Base-by-base conservation (phyloP, 352 stramenopile genomes). In the Globisporangium radiosum region DNA sequence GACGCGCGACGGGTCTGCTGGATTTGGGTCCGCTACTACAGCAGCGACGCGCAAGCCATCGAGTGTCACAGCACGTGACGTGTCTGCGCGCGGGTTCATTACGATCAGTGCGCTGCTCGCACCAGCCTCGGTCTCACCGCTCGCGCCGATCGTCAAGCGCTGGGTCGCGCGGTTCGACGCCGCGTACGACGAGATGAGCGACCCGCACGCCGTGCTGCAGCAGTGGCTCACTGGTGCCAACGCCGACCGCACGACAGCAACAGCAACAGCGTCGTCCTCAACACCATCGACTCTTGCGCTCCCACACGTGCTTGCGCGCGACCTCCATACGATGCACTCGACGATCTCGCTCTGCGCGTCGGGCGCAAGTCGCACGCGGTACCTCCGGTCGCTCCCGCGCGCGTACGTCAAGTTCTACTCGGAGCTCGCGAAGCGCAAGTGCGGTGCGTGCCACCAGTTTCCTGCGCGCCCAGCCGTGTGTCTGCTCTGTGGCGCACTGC, bases 321-420 rank as follows among this genome's bases (percentile, higher is more conserved):
- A 94, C 49, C 62, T 94, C 58, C 80, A 92, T 57, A 90, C 81
- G 13, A 82, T 90, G 55, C 78, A 92, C 59, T 88, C 81, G 38
- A 84, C 78, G 36, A 76, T 94, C 61, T 91, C 79, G 14, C 72
- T 89, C 5, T 79, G 78, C n/a, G 75, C 65, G 25, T 90, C 82
- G 8, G 80, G 76, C 1, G 63, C 73, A 14, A 87, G 76, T 53
- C 82, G 85, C 49, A 92, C 77, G 8, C 69, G 72, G 19, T 95
- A 90, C 59, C 57, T 95, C 49, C 73, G 80, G 11, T 84, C 78
- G 15, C 59, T 95, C 38, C 85, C 85, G 5, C 76, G 79, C 10
- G 68, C 83, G 43, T 95, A 93, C 62, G 81, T 90, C 15, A 88
- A 91, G 48, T 90, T 95, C 45, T 95, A 95, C 72, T 83, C 85